These are phyloP conservation scores for Phenoliferia sp. DNA, from an alignment of 1,284 basidiomycete species.

Conservation along the genomic window DNA sequence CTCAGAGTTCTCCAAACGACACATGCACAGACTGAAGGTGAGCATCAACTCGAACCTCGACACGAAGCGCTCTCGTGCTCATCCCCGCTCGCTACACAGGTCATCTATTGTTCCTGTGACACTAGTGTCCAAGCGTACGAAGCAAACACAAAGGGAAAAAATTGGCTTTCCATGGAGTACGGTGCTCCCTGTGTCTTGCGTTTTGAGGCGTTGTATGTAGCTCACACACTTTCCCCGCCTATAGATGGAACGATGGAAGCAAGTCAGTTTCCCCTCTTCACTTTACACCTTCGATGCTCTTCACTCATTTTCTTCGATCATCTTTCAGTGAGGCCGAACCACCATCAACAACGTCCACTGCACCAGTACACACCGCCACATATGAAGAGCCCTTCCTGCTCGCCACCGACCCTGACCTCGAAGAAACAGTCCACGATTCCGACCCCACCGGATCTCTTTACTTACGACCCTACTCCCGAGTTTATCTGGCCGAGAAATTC, in stretches of 20 bases:
- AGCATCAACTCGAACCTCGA: constrained; percentile 29
- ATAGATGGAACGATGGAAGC: constrained; percentile 43
- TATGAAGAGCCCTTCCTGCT: constrained; percentile 42
- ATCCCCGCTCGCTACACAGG: constrained; percentile 35
- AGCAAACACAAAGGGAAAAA: constrained; percentile 36
- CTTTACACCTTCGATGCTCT: background rate
- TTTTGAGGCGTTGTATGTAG: background rate
- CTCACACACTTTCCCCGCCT: background rate
- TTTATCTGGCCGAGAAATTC: constrained; percentile 42
- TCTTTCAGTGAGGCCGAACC: background rate
- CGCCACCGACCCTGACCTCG: constrained; percentile 43
- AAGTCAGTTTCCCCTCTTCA: constrained; percentile 24
- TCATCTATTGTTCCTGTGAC: constrained; percentile 43
- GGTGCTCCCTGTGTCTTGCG: background rate
- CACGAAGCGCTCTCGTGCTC: constrained; percentile 36
- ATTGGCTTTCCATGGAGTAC: constrained; percentile 32
- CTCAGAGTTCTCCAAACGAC: background rate
- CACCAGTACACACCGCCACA: constrained; percentile 13
- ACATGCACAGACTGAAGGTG: constrained; percentile 28
- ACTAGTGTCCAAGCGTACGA: constrained; percentile 40
- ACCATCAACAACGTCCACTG: background rate
- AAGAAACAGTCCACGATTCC: constrained; percentile 34
- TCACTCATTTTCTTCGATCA: constrained; percentile 5
- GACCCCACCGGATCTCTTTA: constrained; percentile 40
- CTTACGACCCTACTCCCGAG: constrained; percentile 43